Percentiles rank a stretch among this genome's conserved stretches.
Evolutionary conservation across 164 flowering plant species (phyloP).

Genomic region (Chimonanthus praecox): DNA sequence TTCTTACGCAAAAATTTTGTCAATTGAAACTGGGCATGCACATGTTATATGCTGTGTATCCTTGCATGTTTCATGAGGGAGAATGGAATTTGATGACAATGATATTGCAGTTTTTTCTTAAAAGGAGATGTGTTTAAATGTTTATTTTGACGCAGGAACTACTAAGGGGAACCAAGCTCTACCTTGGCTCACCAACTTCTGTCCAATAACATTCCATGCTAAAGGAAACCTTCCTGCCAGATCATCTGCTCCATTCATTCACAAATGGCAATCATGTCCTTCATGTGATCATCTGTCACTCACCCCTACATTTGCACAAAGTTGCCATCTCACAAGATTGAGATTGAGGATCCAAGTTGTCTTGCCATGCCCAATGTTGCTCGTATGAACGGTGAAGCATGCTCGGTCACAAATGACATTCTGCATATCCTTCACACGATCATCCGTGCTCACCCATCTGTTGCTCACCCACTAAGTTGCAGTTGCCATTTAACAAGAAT

Average conservation of each 20-base stretch:
- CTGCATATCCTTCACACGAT: conserved; percentile 15
- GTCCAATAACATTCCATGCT: conserved; percentile 41
- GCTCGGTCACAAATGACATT: conserved; percentile 47
- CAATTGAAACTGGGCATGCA: too few species aligned
- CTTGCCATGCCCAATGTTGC: conserved; percentile 62
- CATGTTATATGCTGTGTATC: too few species aligned
- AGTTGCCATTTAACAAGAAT: conserved; percentile 2
- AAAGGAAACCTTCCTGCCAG: conserved; percentile 55
- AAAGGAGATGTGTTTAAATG: conserved; percentile 48
- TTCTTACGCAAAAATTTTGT: too few species aligned
- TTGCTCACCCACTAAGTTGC: conserved; percentile 1
- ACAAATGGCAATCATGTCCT: conserved; percentile 60
- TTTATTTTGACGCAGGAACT: conserved; percentile 95
- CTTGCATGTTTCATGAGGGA: too few species aligned
- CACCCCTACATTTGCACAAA: conserved; percentile 40
- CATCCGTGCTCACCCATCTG: neutral
- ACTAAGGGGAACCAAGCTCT: conserved; percentile 52
- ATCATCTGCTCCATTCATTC: conserved; percentile 42
- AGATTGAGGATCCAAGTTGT: conserved; percentile 41
- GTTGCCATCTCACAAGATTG: conserved; percentile 48
- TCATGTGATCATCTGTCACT: conserved; percentile 40
- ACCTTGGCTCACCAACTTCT: conserved; percentile 43
- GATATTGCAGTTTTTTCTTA: conserved; percentile 19
- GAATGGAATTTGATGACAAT: conserved; percentile 13
- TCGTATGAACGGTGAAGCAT: conserved; percentile 67